A percentile compares a stretch with the other conserved stretches of the same genome.
Conservation (phyloP, 2,329 filamentous ascomycete species). For the Hypoxylon sp. region DNA sequence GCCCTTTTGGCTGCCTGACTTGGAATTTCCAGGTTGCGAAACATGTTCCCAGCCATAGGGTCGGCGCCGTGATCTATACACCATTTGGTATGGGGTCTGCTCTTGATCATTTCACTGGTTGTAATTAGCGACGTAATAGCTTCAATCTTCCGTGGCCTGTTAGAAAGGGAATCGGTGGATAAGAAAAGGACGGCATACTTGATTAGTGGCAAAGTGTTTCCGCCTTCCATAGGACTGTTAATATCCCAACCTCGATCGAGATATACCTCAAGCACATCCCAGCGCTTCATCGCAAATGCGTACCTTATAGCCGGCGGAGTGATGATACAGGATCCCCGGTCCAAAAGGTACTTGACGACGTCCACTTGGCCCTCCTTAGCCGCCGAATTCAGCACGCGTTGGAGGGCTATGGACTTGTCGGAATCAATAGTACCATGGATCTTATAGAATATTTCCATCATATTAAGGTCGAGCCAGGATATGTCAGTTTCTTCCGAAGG, state of each 20-base stretch:
- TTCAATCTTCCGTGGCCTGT: neutral
- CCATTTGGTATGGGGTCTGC: slow-evolving; percentile 1
- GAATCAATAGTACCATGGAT: neutral
- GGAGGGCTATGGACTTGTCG: neutral
- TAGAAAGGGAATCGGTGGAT: neutral
- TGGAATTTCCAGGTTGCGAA: neutral
- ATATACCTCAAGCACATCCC: slow-evolving; percentile 3
- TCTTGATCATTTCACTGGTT: neutral
- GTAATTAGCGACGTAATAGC: neutral
- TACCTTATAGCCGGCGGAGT: slow-evolving; percentile 1
- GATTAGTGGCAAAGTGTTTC: slow-evolving; percentile 7
- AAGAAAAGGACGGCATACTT: neutral
- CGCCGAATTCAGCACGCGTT: slow-evolving; percentile 4
- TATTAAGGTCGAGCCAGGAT: slow-evolving; percentile 5
- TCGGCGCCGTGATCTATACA: neutral
- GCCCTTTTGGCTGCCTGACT: neutral
- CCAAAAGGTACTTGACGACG: neutral
- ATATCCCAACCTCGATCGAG: slow-evolving; percentile 12
- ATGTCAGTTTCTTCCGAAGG: slow-evolving; percentile 2
- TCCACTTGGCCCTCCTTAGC: slow-evolving; percentile 3
- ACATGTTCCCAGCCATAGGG: neutral
- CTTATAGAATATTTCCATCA: neutral
- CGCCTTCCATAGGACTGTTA: slow-evolving; percentile 6
- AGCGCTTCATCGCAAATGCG: neutral
- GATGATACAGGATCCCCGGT: slow-evolving; percentile 2